phyloP scores from a whole-genome alignment of 2,329 filamentous ascomycete genomes.

The Sporothrix phasma region DNA sequence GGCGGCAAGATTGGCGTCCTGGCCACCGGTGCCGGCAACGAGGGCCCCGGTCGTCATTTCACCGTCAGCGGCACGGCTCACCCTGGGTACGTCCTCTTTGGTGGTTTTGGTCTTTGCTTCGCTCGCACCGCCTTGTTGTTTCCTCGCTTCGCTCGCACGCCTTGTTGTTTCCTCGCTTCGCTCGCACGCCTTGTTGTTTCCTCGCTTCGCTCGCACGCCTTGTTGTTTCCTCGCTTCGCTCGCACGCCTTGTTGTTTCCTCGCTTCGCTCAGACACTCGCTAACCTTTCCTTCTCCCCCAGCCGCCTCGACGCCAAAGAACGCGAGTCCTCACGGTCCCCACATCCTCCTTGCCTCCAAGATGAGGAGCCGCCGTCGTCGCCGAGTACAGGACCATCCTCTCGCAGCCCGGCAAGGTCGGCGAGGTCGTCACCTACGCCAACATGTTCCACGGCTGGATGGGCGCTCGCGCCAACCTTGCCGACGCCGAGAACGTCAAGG shows the following conservation, averaged over 20 bases:
- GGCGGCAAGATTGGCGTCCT: slow-evolving; percentile 37
- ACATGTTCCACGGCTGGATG: slow-evolving; percentile 52
- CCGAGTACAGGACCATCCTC: slow-evolving; percentile 34
- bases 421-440: slow-evolving; percentile 38
- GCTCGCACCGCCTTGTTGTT: background rate
- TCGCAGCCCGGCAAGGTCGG: slow-evolving; percentile 31
- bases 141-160: background rate
- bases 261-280: background rate
- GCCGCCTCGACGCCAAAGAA: slow-evolving; percentile 31
- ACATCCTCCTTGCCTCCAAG: slow-evolving; percentile 41
- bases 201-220: background rate
- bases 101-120: background rate
- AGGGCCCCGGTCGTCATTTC: slow-evolving; percentile 29
- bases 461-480: slow-evolving; percentile 40
- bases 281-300: slow-evolving; percentile 9
- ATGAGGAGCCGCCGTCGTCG: slow-evolving; percentile 36
- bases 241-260: background rate
- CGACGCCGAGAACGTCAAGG: slow-evolving; percentile 33
- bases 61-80: slow-evolving; percentile 27
- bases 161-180: background rate
- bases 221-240: background rate
- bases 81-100: slow-evolving; percentile 21
- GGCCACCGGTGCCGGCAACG: slow-evolving; percentile 29
- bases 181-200: background rate
- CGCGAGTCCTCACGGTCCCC: slow-evolving; percentile 36